Evolutionary conservation across 2,329 filamentous ascomycete genomes (phyloP), one percentile per base, ranked within the genome.

Genomic region (Rutstroemia sp.): DNA sequence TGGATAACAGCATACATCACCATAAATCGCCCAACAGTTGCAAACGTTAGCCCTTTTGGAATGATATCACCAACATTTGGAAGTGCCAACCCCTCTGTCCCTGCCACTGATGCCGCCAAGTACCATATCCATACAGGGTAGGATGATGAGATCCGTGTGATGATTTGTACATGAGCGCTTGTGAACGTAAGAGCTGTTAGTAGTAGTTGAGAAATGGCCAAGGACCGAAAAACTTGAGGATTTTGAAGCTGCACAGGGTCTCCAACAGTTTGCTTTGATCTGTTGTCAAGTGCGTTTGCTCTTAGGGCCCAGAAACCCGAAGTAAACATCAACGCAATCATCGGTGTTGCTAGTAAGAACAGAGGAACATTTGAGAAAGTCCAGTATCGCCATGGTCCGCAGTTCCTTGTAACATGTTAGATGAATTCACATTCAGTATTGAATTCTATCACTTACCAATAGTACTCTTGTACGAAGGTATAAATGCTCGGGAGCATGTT

Each of bases 51-150:
- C 8, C 10, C 30, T 25, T 47, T 47, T 23, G 18, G 41, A 19
- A 44, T 44, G n/a, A 12, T 44, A 44, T 12, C 18, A 19, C 41
- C 18, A 44, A 10, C n/a, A 19, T 44, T 44, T 44, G 41, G 12
- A 18, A 52, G 52, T 30, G 49, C 41, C 30, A 42, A 19, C 10
- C 10, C 37, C 21, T 61, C 60, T 47, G 44, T 46, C 46, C 57
- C 52, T 49, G 52, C 46, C 27, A 56, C 41, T 45, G 54, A 54
- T 12, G 39, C 34, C n/a, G 88, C 88, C 41, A 95, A 70, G 77
- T 87, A 90, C 77, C 88, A 86, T 69, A 96, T 94, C 90, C 91
- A 96, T 18, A 94, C 72, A 1, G 91, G 88, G 71, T 92, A 96
- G 0, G 86, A 92, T 0, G 92, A 96, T 1, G 90, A 87, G 16